Conservation (phyloP, 495 filamentous ascomycete species). For the Hyaloscypha bicolor region DNA sequence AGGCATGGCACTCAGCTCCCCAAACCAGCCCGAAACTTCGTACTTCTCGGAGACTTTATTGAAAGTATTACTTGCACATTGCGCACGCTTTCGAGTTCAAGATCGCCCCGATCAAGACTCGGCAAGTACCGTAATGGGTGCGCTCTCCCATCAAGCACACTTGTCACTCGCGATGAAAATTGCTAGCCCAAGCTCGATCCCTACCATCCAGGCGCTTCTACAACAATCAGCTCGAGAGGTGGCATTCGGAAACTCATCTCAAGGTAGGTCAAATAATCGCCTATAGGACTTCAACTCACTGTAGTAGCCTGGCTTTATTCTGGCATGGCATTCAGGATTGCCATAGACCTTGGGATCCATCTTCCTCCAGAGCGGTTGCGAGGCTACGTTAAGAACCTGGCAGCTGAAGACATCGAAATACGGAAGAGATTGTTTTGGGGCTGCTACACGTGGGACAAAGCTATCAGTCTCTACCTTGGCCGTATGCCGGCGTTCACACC, state of each 20-base stretch:
- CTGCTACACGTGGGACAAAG: constrained; percentile 37
- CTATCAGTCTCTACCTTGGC: constrained; percentile 35
- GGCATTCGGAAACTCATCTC: not conserved
- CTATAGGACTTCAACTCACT: too few relatives aligned
- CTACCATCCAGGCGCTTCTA: not conserved
- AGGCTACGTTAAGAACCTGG: not conserved
- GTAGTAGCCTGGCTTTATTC: constrained; percentile 34
- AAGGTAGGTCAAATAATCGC: not conserved
- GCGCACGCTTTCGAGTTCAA: not conserved
- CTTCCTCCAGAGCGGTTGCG: not conserved
- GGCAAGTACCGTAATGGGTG: not conserved
- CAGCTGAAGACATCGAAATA: constrained; percentile 35
- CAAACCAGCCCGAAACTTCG: not conserved
- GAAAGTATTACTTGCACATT: not conserved
- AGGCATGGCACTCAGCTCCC: not conserved
- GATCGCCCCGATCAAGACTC: not conserved
- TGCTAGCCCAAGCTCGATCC: not conserved
- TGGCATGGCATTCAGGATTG: constrained; percentile 41
- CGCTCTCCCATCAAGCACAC: not conserved
- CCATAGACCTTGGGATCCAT: constrained; percentile 1
- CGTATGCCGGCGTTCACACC: constrained; percentile 25
- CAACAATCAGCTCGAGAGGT: not conserved
- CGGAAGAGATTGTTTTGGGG: constrained; percentile 37
- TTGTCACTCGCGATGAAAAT: not conserved
- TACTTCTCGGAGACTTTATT: not conserved